A percentile compares a stretch with the other conserved stretches of the same genome.
Conservation (phyloP, 331 rosid genomes). For the Malus hybrid region DNA sequence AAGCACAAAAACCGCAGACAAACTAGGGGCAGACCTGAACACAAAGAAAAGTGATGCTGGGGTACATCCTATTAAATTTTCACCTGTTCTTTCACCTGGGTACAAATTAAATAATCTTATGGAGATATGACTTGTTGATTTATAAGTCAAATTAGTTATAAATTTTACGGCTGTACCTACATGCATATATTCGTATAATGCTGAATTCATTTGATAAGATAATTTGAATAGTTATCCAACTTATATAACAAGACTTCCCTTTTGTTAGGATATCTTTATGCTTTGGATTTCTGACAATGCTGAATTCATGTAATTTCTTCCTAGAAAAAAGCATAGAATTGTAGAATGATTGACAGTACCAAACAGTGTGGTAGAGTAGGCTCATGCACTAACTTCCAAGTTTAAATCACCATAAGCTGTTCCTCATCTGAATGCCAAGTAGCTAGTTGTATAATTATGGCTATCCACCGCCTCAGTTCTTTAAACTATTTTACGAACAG, state of each 20-base stretch:
- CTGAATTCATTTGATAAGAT: neutral
- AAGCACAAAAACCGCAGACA: slow-evolving; percentile 44
- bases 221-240: too few relatives aligned
- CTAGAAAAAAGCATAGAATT: neutral
- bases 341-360: neutral
- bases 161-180: neutral
- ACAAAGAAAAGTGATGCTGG: slow-evolving; percentile 48
- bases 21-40: slow-evolving; percentile 27
- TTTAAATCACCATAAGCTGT: neutral
- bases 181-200: neutral
- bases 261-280: neutral
- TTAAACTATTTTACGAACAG: neutral
- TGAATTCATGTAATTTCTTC: neutral
- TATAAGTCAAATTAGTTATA: neutral
- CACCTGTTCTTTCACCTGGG: neutral
- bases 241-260: too few relatives aligned
- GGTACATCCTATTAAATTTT: slow-evolving; percentile 25
- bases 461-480: neutral
- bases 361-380: neutral
- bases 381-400: neutral
- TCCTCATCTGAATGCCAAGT: neutral
- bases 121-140: neutral
- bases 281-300: neutral
- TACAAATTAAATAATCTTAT: slow-evolving; percentile 1
- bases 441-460: neutral